These are phyloP conservation scores for Fistulinella staudtii DNA, from an alignment of 1,284 basidiomycete species.

Conservation along the genomic window DNA sequence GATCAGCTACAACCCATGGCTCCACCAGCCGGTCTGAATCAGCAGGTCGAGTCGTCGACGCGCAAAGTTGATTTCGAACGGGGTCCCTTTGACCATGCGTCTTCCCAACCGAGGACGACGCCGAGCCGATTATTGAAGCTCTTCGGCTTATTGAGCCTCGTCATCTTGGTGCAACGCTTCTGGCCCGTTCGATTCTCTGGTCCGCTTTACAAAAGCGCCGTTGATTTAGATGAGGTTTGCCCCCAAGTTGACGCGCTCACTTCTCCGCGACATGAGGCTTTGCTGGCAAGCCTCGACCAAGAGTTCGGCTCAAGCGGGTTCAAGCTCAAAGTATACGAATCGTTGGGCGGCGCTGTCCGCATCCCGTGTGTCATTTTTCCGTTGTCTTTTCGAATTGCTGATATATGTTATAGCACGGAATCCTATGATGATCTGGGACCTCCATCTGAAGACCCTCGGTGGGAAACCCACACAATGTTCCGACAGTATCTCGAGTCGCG, in stretches of 20 bases:
- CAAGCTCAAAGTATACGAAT: slow-evolving; percentile 38
- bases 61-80: slow-evolving; percentile 14
- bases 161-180: slow-evolving; percentile 6
- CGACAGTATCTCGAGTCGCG: slow-evolving; percentile 40
- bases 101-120: not conserved
- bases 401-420: slow-evolving; percentile 31
- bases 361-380: slow-evolving; percentile 35
- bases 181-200: slow-evolving; percentile 1
- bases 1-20: no score
- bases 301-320: slow-evolving; percentile 36
- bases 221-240: slow-evolving; percentile 22
- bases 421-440: slow-evolving; percentile 40
- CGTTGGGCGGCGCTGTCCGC: slow-evolving; percentile 40
- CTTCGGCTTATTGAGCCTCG: slow-evolving; percentile 8
- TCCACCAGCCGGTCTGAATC: no score
- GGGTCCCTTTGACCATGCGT: not conserved
- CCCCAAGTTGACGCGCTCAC: slow-evolving; percentile 32
- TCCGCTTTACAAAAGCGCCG: not conserved
- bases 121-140: slow-evolving; percentile 1
- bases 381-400: not conserved
- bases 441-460: slow-evolving; percentile 42
- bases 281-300: slow-evolving; percentile 35
- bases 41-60: no score
- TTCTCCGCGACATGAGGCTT: slow-evolving; percentile 25
- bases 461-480: slow-evolving; percentile 41